Percentiles rank a stretch among this genome's conserved stretches.
These are phyloP conservation scores for Ogataea saltuana DNA, from an alignment of 805 yeast species.

Conservation along the genomic window DNA sequence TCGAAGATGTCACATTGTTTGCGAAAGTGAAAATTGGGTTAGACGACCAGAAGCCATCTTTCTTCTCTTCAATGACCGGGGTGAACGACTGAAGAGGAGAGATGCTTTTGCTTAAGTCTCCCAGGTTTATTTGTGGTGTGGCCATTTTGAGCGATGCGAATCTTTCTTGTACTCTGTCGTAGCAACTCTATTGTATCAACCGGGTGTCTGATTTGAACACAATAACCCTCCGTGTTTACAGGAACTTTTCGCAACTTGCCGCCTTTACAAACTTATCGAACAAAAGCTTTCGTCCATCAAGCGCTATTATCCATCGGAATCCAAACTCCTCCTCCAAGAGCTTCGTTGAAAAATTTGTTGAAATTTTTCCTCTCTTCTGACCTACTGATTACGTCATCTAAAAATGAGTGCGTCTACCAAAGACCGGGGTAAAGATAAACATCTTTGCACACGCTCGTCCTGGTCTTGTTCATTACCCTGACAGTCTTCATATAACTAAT, in stretches of 20 bases:
- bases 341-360: constrained; percentile 16
- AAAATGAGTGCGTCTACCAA: constrained; percentile 4
- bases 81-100: constrained; percentile 61
- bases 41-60: constrained; percentile 69
- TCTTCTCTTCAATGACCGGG: constrained; percentile 49
- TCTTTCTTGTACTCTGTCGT: neutral
- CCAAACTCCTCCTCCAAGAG: neutral
- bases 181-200: constrained; percentile 3
- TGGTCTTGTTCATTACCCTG: too few relatives aligned
- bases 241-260: constrained; percentile 6
- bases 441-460: constrained; percentile 5
- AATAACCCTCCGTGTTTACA: constrained; percentile 5
- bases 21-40: constrained; percentile 81
- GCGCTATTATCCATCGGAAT: neutral
- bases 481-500: too few relatives aligned
- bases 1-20: constrained; percentile 70
- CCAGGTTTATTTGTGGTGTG: constrained; percentile 42
- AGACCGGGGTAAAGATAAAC: constrained; percentile 7
- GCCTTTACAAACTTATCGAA: neutral
- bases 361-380: constrained; percentile 9
- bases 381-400: constrained; percentile 5
- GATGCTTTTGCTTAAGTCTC: constrained; percentile 57
- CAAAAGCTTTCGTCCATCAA: neutral
- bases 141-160: constrained; percentile 28
- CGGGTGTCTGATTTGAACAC: neutral